Percentiles rank a stretch among this genome's conserved stretches.
phyloP scores from a whole-genome alignment of 805 yeast genomes.

The Maudiozyma barnettii region DNA sequence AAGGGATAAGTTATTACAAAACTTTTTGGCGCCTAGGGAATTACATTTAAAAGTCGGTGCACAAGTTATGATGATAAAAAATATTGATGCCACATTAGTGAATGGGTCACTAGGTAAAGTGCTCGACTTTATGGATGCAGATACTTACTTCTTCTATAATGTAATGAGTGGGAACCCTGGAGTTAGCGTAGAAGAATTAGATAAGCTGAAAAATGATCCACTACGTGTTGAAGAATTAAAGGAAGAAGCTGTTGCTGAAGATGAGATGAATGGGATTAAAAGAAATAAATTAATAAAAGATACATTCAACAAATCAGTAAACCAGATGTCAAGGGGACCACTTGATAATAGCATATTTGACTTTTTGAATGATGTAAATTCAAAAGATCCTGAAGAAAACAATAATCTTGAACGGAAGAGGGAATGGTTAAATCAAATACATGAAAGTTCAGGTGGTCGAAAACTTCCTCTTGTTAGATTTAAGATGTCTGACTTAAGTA shows the following conservation, averaged over 20 bases:
- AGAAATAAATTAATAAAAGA: constrained; percentile 18
- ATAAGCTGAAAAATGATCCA: constrained; percentile 10
- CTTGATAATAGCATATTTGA: constrained; percentile 43
- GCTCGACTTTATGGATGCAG: constrained; percentile 45
- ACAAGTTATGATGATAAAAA: constrained; percentile 77
- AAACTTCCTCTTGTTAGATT: constrained; percentile 74
- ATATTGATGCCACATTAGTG: constrained; percentile 60
- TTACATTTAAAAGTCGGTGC: constrained; percentile 58
- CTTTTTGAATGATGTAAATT: constrained; percentile 29
- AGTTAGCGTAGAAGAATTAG: constrained; percentile 16
- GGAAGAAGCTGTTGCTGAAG: constrained; percentile 10
- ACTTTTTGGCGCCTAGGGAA: constrained; percentile 53
- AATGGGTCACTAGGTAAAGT: constrained; percentile 73
- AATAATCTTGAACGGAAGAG: constrained; percentile 40
- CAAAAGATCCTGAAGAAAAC: constrained; percentile 16
- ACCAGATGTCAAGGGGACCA: constrained; percentile 6
- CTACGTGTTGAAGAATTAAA: constrained; percentile 4
- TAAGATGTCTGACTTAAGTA: constrained; percentile 55
- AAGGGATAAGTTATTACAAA: constrained; percentile 38
- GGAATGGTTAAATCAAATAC: constrained; percentile 34
- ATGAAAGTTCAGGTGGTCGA: constrained; percentile 35
- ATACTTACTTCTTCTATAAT: constrained; percentile 36
- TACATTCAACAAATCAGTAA: constrained; percentile 12
- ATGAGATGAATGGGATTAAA: constrained; percentile 13
- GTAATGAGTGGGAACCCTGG: constrained; percentile 14